Percentiles rank a stretch among this genome's conserved stretches.
Conservation (phyloP, 345 rosid species). For the thale cress (Arabidopsis thaliana) region DNA sequence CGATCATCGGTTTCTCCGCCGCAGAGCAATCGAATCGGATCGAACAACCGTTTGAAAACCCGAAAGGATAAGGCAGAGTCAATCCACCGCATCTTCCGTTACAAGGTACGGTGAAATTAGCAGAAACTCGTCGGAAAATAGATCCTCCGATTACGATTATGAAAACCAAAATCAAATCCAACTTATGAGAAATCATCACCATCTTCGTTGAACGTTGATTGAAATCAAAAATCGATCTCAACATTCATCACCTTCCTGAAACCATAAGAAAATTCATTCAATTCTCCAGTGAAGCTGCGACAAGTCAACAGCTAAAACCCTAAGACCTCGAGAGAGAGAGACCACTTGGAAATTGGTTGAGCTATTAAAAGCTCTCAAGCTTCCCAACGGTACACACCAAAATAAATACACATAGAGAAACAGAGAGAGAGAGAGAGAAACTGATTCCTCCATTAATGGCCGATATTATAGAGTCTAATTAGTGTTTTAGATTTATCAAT, state of each 20-base stretch:
- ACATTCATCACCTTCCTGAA: constrained; percentile 17
- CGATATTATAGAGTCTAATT: constrained; percentile 19
- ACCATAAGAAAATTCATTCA: constrained; percentile 14
- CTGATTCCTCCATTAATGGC: constrained; percentile 40
- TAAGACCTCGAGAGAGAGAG: constrained; percentile 20
- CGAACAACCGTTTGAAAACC: constrained; percentile 60
- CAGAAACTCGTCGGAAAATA: constrained; percentile 4
- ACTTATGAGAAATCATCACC: constrained; percentile 17
- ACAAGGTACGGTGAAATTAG: background rate
- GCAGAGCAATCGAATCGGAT: constrained; percentile 54
- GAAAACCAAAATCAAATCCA: constrained; percentile 29
- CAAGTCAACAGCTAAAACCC: constrained; percentile 29
- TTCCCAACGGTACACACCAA: constrained; percentile 35
- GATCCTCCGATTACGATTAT: constrained; percentile 27
- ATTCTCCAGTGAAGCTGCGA: background rate
- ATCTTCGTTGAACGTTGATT: constrained; percentile 15
- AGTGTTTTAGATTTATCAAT: background rate
- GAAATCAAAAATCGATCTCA: constrained; percentile 25
- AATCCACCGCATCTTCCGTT: constrained; percentile 45
- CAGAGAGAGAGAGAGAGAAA: constrained; percentile 28
- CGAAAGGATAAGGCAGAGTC: constrained; percentile 66
- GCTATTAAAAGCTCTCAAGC: constrained; percentile 38
- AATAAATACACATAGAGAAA: constrained; percentile 29
- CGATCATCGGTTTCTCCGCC: constrained; percentile 39
- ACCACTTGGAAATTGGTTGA: constrained; percentile 37